phyloP scores from a whole-genome alignment of 139 green algal species.

The Chlamydomonas schloesseri region DNA sequence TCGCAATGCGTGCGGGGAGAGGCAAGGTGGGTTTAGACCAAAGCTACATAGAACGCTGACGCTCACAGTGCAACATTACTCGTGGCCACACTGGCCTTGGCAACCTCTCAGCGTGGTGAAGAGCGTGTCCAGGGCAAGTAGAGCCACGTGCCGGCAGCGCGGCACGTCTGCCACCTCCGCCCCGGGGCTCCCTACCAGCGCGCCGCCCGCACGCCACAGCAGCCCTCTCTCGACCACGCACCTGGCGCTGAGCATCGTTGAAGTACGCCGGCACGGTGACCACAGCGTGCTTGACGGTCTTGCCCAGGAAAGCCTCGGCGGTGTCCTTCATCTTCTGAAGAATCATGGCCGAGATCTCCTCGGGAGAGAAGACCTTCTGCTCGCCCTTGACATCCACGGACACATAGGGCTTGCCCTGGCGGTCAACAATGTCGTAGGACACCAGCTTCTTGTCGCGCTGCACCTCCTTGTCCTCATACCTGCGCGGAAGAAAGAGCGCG shows the following conservation, averaged over 20 bases:
- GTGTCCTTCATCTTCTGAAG: constrained; percentile 96
- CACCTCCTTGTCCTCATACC: constrained; percentile 95
- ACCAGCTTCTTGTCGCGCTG: constrained; percentile 97
- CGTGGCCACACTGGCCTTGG: too few species aligned
- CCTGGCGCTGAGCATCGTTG: constrained; percentile 96
- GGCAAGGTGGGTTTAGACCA: too few species aligned
- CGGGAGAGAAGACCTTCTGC: constrained; percentile 87
- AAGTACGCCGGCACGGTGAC: constrained; percentile 99
- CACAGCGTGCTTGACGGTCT: constrained; percentile 88
- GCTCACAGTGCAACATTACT: too few species aligned
- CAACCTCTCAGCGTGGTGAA: too few species aligned
- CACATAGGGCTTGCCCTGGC: constrained; percentile 94
- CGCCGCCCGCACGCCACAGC: too few species aligned
- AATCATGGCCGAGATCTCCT: constrained; percentile 99
- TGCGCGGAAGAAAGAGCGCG: constrained; percentile 54
- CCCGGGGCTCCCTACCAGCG: too few species aligned
- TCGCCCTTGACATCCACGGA: constrained; percentile 73
- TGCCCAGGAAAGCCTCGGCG: constrained; percentile 89
- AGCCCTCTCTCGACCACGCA: too few species aligned
- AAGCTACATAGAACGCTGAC: too few species aligned
- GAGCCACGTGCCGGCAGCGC: too few species aligned
- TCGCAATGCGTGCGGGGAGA: too few species aligned
- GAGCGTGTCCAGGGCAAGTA: too few species aligned
- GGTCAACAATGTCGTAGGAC: constrained; percentile 97
- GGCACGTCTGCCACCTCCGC: too few species aligned